Base-by-base conservation (phyloP, 345 rosid species). In the Theobroma cacao region DNA sequence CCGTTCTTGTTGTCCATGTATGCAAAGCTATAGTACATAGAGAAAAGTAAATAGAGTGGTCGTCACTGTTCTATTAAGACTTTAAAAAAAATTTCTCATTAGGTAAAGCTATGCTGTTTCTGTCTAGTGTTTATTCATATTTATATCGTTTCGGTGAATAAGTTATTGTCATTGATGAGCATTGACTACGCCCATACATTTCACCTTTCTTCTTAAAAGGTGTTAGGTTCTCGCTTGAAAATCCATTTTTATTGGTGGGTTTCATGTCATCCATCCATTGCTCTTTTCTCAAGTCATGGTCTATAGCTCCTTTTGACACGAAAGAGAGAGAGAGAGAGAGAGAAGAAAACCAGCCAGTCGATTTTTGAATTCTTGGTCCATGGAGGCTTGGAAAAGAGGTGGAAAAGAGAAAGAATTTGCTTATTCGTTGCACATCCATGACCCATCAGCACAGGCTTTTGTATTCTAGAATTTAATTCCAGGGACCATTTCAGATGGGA, bases 171-270 rank as follows among this genome's bases (percentile, higher is more conserved):
- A 62, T 70, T 79, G 68, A 67, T 71, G 69, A 60, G 41, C 40
- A 41, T 75, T 33, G 80, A 77, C 78, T 59, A 38, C 58, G 59
- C 15, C 67, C 56, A 63, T 47, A 61, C 24, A 48, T 22, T 70
- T 56, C 71, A 45, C 60, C 59, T 78, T 72, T 82, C 30, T 43
- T 52, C 76, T 34, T 31, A 67, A 56, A 58, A 72, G 66, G 70
- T 80, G 80, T 58, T 78, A 67, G 88, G 56, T 68, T 70, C 73
- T 80, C 60, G 81, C 79, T 84, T 82, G 74, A 68, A 64, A 79
- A 45, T 18, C 68, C 81, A 77, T 78, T 72, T 66, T 76, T 60
- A 71, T 60, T 79, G 81, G 82, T 86, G 80, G 87, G 81, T 84
- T 78, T 70, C 81, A 76, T 75, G 80, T 88, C 85, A 76, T 80